phyloP scores from a whole-genome alignment of 2,329 filamentous ascomycete genomes.

The Hymenoscyphus fructigenus region DNA sequence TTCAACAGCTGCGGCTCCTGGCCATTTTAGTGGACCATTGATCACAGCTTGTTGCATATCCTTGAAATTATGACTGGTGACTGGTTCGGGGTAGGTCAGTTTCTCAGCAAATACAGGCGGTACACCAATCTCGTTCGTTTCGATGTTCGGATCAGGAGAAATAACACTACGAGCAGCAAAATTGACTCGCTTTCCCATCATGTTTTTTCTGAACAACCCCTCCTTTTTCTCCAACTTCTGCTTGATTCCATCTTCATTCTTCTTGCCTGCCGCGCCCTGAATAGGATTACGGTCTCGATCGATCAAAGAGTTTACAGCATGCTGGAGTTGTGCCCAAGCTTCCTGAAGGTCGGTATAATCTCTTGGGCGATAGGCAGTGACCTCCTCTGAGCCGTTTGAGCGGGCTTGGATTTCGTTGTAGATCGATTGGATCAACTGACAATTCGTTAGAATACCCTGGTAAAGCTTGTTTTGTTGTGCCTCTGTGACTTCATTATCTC shows the following conservation, averaged over 20 bases:
- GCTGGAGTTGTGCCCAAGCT: conserved; percentile 81
- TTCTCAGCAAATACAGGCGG: conserved; percentile 97
- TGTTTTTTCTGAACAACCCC: conserved; percentile 96
- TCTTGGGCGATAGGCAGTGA: conserved; percentile 45
- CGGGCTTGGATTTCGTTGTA: conserved; percentile 50
- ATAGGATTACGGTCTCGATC: conserved; percentile 85
- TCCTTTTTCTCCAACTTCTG: conserved; percentile 99
- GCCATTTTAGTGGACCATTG: conserved; percentile 91
- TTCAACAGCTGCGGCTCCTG: conserved; percentile 90
- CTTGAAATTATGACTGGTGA: conserved; percentile 95
- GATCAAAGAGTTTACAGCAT: conserved; percentile 87
- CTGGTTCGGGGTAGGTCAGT: conserved; percentile 93
- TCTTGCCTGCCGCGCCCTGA: conserved; percentile 72
- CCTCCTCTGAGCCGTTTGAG: conserved; percentile 24
- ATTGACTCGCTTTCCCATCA: conserved; percentile 99
- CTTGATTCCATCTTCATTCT: conserved; percentile 92
- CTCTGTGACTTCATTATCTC: conserved; percentile 79
- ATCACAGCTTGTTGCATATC: conserved; percentile 95
- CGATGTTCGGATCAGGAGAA: conserved; percentile 96
- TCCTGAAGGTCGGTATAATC: conserved; percentile 77
- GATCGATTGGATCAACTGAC: conserved; percentile 71
- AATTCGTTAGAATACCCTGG: conserved; percentile 76
- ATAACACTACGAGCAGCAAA: conserved; percentile 97
- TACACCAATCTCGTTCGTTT: conserved; percentile 98
- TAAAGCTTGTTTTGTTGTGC: conserved; percentile 86